Evolutionary conservation across 164 flowering plant species (phyloP).

Genomic region (Chloranthus sessilifolius): DNA sequence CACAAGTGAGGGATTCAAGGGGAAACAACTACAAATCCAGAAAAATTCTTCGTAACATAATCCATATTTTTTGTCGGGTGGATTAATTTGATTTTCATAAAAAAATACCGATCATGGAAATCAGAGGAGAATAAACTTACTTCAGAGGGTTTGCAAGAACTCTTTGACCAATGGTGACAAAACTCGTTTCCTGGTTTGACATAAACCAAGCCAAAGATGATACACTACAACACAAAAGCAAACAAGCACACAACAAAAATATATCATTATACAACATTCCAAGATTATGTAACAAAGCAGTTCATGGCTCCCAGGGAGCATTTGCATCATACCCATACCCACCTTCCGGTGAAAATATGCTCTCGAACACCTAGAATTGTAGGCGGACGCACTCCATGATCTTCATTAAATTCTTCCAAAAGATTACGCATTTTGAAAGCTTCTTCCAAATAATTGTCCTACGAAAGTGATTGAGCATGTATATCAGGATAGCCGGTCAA

Average conservation of each 20-base stretch:
- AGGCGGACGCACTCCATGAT: slow-evolving; percentile 89
- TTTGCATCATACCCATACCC: background rate
- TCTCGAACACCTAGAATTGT: slow-evolving; percentile 94
- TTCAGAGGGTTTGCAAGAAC: slow-evolving; percentile 93
- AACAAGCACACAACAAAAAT: too few species aligned
- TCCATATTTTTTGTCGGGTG: too few species aligned
- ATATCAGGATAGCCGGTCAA: too few species aligned
- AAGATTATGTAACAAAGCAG: too few species aligned
- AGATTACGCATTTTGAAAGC: slow-evolving; percentile 99
- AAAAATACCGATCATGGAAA: too few species aligned
- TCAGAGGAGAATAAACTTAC: slow-evolving; percentile 36
- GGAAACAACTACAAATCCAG: too few species aligned
- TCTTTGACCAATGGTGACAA: slow-evolving; percentile 97
- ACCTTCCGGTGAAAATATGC: slow-evolving; percentile 99
- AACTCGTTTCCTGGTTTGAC: slow-evolving; percentile 97
- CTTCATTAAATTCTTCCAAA: slow-evolving; percentile 87
- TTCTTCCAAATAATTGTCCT: slow-evolving; percentile 99
- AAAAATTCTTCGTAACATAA: too few species aligned
- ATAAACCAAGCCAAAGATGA: slow-evolving; percentile 99
- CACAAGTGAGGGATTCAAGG: too few species aligned
- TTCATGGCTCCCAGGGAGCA: slow-evolving; percentile 2
- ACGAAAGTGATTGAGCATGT: too few species aligned
- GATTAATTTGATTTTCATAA: too few species aligned
- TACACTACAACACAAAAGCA: slow-evolving; percentile 66
- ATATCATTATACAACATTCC: too few species aligned